These are phyloP conservation scores for Herpotrichia juniperi DNA, from an alignment of 2,329 filamentous ascomycete genomes.

Conservation along the genomic window DNA sequence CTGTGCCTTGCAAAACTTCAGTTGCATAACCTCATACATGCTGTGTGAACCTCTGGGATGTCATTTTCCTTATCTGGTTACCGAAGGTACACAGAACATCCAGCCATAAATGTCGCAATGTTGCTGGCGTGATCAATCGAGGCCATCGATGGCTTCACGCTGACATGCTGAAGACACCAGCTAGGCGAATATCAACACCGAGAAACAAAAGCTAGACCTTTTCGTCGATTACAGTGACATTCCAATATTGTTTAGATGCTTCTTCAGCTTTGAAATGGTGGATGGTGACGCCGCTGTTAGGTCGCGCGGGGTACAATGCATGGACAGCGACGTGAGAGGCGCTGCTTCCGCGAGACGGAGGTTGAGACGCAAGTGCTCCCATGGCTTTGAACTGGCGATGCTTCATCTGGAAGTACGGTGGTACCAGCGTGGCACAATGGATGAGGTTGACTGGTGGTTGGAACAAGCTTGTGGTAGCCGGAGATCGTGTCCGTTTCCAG, in stretches of 20 bases:
- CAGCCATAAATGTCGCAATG: not conserved
- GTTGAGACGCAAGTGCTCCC: not conserved
- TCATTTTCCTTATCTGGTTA: not conserved
- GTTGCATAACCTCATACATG: not conserved
- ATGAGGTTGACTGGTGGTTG: not conserved
- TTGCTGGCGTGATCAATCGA: not conserved
- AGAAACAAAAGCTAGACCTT: not conserved
- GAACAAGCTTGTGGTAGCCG: not conserved
- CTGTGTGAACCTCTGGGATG: no score
- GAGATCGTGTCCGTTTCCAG: not conserved
- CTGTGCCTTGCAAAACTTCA: not conserved
- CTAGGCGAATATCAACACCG: not conserved
- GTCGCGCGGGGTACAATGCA: no score
- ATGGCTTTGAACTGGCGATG: not conserved
- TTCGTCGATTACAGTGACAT: not conserved
- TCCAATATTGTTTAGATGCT: not conserved
- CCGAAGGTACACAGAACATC: not conserved
- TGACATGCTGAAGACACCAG: not conserved
- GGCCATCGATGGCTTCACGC: not conserved
- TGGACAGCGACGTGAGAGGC: no score
- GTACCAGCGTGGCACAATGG: not conserved
- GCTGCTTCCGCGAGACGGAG: not conserved
- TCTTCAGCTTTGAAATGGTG: no score
- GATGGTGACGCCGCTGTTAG: no score
- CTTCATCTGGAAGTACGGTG: no score